Evolutionary conservation across 192 early-diverging fungal species (phyloP), one percentile per base, ranked within the genome.

Genomic region (Backusella parvicylindrica): DNA sequence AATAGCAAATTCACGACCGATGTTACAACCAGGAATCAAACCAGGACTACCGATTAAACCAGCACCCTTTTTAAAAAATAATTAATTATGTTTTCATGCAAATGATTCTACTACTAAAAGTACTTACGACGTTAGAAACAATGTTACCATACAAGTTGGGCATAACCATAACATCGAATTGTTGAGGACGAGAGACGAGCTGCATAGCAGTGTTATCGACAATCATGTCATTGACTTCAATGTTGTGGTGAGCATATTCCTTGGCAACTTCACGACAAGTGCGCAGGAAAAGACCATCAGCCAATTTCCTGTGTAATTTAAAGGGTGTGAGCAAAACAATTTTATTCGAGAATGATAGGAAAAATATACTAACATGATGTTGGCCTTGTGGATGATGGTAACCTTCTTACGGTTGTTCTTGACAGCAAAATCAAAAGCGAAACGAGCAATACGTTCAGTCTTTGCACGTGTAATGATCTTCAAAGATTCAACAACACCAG

Each of bases 141-240:
- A 99, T 99, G 92, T 96, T 98, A 78, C 98, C 98, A 86, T 99
- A 99, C 83, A 99, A 91, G 90, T 99, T 99, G 75, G 96, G 96
- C 92, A 96, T 97, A 72, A 99, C 96, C 88, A 99, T 96, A 60
- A 99, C 98, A 82, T 99, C 98, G 73, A 99, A 99, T 86, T 99
- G 98, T 82, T 93, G 91, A 70, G 98, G 98, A 83, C 89, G 93
- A 79, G 95, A 94, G 50, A 98, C 96, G 13, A 99, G 89, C 89
- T 99, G 98, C 98, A 99, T 99, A 69, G 98, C 94, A 64, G 96
- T 95, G 89, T 99, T 99, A 85, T 99, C 98, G 75, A 99, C 98
- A 85, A 99, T 99, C 98, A 99, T 98, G 87, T 98, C 97, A 75
- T 96, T 90, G 83, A 95, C 94, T 90, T 96, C 85, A 84, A 99